A percentile compares a stretch with the other conserved stretches of the same genome.
phyloP scores from a whole-genome alignment of 192 early-diverging fungal genomes.

The Coemansia sp. region DNA sequence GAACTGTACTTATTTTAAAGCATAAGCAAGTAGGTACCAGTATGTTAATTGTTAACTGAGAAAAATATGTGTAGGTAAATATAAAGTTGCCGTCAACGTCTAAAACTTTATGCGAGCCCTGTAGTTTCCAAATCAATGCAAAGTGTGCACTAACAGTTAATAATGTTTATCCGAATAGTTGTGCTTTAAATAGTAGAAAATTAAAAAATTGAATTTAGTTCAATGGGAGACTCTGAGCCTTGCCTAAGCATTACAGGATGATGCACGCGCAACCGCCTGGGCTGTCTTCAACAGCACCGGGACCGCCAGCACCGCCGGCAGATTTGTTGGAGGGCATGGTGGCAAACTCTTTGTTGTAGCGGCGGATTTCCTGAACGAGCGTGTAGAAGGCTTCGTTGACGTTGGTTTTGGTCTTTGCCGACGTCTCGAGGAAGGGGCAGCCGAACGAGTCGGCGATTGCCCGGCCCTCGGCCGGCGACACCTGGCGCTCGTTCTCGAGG shows the following conservation, averaged over 20 bases:
- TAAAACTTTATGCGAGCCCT: no score
- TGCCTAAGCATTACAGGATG: slow-evolving; percentile 47
- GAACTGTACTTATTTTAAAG: no score
- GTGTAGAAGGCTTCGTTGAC: slow-evolving; percentile 90
- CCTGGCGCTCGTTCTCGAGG: slow-evolving; percentile 77
- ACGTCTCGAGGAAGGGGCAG: slow-evolving; percentile 84
- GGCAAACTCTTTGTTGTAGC: slow-evolving; percentile 71
- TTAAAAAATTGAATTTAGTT: no score
- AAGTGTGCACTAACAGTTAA: no score
- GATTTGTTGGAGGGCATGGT: slow-evolving; percentile 37
- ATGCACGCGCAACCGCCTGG: slow-evolving; percentile 60
- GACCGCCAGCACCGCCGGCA: slow-evolving; percentile 9
- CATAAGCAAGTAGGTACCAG: no score
- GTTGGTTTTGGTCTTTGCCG: slow-evolving; percentile 83
- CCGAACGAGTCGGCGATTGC: slow-evolving; percentile 75
- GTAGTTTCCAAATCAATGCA: no score
- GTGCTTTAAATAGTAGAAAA: no score
- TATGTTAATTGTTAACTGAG: no score
- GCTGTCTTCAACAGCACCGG: slow-evolving; percentile 40
- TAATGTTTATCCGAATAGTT: no score
- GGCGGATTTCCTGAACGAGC: slow-evolving; percentile 82
- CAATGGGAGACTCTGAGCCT: no score
- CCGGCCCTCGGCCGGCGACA: slow-evolving; percentile 74
- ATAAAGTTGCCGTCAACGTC: no score
- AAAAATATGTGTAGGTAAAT: no score